Evolutionary conservation across 371 early-diverging fungal species (phyloP).

Genomic region (Haplosporangium sp.): DNA sequence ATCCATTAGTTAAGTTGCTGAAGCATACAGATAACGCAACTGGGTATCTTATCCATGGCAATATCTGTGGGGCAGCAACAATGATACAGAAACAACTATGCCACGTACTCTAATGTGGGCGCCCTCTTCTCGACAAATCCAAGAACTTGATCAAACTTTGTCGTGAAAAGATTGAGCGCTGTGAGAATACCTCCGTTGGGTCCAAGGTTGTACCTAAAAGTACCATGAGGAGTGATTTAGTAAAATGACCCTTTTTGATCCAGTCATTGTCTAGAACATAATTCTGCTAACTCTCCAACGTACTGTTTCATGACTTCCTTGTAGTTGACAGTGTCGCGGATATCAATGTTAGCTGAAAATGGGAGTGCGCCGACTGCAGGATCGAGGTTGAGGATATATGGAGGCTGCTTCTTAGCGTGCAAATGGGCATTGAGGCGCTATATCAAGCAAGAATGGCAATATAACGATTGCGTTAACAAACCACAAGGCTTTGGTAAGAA

Average conservation of each 20-base stretch:
- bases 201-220: constrained; percentile 90
- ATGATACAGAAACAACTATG: not conserved
- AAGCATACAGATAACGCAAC: too few relatives aligned
- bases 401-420: constrained; percentile 78
- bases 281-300: constrained; percentile 12
- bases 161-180: constrained; percentile 96
- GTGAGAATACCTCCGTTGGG: constrained; percentile 99
- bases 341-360: constrained; percentile 97
- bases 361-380: constrained; percentile 96
- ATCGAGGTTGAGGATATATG: constrained; percentile 97
- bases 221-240: not conserved
- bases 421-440: constrained; percentile 92
- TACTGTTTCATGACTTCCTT: constrained; percentile 99
- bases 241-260: not conserved
- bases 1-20: too few relatives aligned
- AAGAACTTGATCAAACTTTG: constrained; percentile 96
- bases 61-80: too few relatives aligned
- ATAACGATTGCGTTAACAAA: not conserved
- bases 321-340: constrained; percentile 98
- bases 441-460: not conserved
- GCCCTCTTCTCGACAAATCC: constrained; percentile 87
- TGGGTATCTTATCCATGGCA: too few relatives aligned
- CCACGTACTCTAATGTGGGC: constrained; percentile 72
- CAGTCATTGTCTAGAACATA: not conserved
- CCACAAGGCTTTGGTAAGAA: not conserved